Conservation (phyloP, 805 yeast genomes). For the Jamesozyma hellenica region DNA sequence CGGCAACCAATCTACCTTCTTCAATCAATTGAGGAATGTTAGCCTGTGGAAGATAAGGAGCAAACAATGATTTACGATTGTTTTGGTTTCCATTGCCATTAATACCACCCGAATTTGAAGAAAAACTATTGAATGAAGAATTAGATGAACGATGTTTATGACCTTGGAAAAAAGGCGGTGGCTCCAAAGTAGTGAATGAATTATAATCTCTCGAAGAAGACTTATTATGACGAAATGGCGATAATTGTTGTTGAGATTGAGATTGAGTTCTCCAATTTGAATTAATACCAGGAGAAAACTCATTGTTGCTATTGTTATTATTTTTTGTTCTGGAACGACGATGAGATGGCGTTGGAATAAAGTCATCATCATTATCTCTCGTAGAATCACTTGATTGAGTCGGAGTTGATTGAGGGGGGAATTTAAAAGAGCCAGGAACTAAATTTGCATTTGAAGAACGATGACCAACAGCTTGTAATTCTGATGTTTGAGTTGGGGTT, state of each 20-base stretch:
- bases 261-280: constrained; percentile 50
- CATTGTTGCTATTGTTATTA: constrained; percentile 7
- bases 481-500: constrained; percentile 14
- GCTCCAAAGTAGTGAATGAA: constrained; percentile 24
- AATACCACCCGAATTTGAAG: constrained; percentile 17
- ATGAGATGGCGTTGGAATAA: constrained; percentile 21
- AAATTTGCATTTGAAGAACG: constrained; percentile 17
- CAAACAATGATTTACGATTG: constrained; percentile 72
- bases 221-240: constrained; percentile 28
- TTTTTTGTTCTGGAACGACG: constrained; percentile 25
- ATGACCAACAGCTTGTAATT: constrained; percentile 4
- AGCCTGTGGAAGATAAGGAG: constrained; percentile 92
- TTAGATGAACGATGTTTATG: constrained; percentile 69
- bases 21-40: constrained; percentile 79
- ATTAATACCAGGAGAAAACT: constrained; percentile 33
- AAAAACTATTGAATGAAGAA: constrained; percentile 46
- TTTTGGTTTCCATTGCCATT: constrained; percentile 27
- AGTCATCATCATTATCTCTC: constrained; percentile 21
- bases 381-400: background rate
- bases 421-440: constrained; percentile 47
- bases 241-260: constrained; percentile 37
- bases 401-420: constrained; percentile 40
- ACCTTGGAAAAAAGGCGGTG: constrained; percentile 46
- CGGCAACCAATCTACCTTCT: constrained; percentile 88
- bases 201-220: constrained; percentile 22